Conservation (phyloP, 2,329 filamentous ascomycete species). For the Monosporascus sp. region DNA sequence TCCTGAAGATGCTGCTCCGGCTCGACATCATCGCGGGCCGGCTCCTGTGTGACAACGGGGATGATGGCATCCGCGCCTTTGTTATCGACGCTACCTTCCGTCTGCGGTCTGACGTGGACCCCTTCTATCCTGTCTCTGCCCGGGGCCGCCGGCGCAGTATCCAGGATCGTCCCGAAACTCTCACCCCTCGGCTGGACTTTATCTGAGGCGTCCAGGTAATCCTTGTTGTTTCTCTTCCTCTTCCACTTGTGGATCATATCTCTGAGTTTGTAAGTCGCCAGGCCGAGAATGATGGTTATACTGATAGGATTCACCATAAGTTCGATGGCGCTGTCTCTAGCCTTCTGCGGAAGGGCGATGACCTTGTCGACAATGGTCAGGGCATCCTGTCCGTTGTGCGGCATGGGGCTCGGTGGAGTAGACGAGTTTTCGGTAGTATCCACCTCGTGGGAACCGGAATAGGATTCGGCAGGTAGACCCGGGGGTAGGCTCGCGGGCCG, state of each 20-base stretch:
- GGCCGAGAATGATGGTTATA: conserved; percentile 25
- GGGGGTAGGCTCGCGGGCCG: conserved; percentile 34
- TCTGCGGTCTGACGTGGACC: background rate
- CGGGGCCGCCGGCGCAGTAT: background rate
- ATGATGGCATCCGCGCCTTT: conserved; percentile 10
- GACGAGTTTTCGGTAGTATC: conserved; percentile 27
- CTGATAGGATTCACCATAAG: conserved; percentile 35
- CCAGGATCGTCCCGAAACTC: background rate
- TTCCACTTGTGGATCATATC: conserved; percentile 29
- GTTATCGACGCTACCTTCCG: conserved; percentile 5
- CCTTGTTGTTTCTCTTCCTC: conserved; percentile 4
- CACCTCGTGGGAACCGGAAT: conserved; percentile 10
- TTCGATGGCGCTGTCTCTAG: conserved; percentile 45
- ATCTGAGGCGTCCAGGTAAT: background rate
- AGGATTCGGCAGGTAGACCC: conserved; percentile 20
- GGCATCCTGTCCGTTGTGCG: conserved; percentile 27
- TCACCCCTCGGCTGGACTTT: background rate
- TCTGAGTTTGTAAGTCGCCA: conserved; percentile 40
- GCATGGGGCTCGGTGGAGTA: conserved; percentile 19
- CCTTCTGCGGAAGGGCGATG: conserved; percentile 44
- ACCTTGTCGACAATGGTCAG: conserved; percentile 44
- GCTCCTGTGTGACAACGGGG: conserved; percentile 12
- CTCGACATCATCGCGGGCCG: conserved; percentile 4
- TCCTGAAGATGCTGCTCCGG: conserved; percentile 21
- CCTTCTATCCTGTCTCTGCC: background rate